Conservation (phyloP, 495 filamentous ascomycete genomes). For the Xylaria cubensis region DNA sequence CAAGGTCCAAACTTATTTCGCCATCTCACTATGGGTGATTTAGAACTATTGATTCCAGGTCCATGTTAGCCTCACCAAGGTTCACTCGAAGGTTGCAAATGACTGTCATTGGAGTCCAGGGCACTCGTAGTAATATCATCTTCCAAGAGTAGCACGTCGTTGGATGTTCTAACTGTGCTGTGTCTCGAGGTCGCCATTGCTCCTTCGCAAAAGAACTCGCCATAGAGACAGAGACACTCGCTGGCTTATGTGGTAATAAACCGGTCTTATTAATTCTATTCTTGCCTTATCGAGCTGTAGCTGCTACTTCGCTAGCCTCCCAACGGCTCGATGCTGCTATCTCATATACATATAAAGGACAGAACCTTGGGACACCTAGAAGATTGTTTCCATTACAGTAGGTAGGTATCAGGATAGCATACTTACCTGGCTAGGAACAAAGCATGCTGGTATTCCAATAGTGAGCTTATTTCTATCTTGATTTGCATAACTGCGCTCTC, state of each 20-base stretch:
- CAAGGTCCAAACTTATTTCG: not conserved
- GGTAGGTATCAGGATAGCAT: not conserved
- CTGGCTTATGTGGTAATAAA: not conserved
- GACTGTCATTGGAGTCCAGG: not conserved
- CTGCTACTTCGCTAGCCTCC: not conserved
- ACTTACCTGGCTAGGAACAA: not conserved
- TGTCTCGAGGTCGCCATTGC: not conserved
- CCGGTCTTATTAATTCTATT: not conserved
- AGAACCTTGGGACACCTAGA: not conserved
- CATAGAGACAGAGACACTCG: not conserved
- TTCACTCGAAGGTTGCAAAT: not conserved
- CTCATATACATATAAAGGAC: not conserved
- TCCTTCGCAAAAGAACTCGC: not conserved
- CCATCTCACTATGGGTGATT: not conserved
- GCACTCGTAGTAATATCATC: not conserved
- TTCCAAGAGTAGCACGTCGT: not conserved
- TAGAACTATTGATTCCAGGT: not conserved
- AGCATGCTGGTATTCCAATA: not conserved
- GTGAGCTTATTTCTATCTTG: not conserved
- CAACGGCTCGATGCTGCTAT: not conserved
- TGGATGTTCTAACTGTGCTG: not conserved
- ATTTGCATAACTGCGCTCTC: not conserved
- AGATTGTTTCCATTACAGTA: not conserved
- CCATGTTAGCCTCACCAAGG: not conserved
- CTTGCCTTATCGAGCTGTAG: not conserved